Percentiles rank a stretch among this genome's conserved stretches.
Conservation (phyloP, 257 asterid species). For the Lavandula angustifolia region DNA sequence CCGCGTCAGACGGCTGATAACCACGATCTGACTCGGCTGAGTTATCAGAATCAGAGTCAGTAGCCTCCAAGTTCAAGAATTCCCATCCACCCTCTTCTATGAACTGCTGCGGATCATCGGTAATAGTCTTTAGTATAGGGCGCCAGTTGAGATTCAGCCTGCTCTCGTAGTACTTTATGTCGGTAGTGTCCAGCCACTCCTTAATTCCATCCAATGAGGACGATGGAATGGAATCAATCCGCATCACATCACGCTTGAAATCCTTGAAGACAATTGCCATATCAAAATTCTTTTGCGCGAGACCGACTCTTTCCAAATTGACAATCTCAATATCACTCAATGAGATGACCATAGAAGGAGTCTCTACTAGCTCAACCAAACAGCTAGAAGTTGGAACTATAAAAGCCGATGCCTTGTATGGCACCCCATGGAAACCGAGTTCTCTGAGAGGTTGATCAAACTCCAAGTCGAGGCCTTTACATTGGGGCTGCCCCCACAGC, state of each 20-base stretch:
- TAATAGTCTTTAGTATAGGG: slow-evolving; percentile 50
- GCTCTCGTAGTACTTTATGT: slow-evolving; percentile 65
- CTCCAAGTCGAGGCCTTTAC: slow-evolving; percentile 50
- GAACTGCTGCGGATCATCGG: slow-evolving; percentile 53
- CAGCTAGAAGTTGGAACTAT: slow-evolving; percentile 59
- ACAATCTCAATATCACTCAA: slow-evolving; percentile 60
- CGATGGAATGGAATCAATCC: slow-evolving; percentile 64
- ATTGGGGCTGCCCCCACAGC: slow-evolving; percentile 53
- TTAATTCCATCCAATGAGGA: slow-evolving; percentile 63
- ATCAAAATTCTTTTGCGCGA: slow-evolving; percentile 68
- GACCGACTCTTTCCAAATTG: slow-evolving; percentile 65
- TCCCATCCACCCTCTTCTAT: slow-evolving; percentile 71
- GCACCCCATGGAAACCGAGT: slow-evolving; percentile 66
- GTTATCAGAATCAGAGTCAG: slow-evolving; percentile 55
- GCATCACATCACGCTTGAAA: slow-evolving; percentile 55
- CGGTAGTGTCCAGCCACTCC: slow-evolving; percentile 67
- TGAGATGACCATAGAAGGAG: slow-evolving; percentile 54
- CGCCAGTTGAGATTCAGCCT: slow-evolving; percentile 67
- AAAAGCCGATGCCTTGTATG: slow-evolving; percentile 54
- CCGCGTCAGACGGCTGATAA: slow-evolving; percentile 53
- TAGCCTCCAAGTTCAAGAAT: slow-evolving; percentile 61
- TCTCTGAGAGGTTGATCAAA: slow-evolving; percentile 64
- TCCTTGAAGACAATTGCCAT: slow-evolving; percentile 66
- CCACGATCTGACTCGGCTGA: slow-evolving; percentile 59
- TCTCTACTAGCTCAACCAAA: slow-evolving; percentile 61